A percentile compares a stretch with the other conserved stretches of the same genome.
Conservation (phyloP, 192 early-diverging fungal genomes). For the Podila clonocystis region DNA sequence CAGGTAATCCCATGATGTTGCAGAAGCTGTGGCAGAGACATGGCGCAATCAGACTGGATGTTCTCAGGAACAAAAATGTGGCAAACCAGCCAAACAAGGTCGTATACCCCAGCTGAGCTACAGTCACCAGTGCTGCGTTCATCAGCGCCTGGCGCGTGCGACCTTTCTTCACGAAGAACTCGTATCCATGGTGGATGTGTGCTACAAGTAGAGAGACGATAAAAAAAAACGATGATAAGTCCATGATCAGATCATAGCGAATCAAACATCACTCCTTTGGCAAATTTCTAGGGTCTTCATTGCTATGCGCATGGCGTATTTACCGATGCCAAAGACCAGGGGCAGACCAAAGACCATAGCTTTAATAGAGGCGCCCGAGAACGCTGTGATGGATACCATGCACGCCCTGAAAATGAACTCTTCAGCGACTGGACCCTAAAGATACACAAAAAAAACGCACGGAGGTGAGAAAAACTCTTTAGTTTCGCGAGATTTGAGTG, state of each 20-base stretch:
- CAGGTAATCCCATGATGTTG: constrained; percentile 83
- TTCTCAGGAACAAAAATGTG: constrained; percentile 70
- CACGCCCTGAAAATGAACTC: constrained; percentile 81
- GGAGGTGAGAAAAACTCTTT: no score
- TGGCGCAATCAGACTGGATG: constrained; percentile 61
- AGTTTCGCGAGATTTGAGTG: no score
- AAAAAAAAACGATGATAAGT: not conserved
- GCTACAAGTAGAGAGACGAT: constrained; percentile 44
- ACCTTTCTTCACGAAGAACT: constrained; percentile 57
- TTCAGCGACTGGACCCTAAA: constrained; percentile 76
- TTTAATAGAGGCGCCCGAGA: constrained; percentile 42
- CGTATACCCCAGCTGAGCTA: constrained; percentile 78
- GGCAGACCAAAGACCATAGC: constrained; percentile 67
- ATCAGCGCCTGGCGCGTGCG: constrained; percentile 48
- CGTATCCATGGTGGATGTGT: constrained; percentile 76
- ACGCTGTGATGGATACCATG: constrained; percentile 64
- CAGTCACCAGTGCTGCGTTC: constrained; percentile 34
- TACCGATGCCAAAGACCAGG: constrained; percentile 81
- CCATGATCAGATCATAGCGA: not conserved
- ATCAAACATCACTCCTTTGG: no score
- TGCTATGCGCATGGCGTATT: not conserved
- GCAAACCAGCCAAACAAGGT: constrained; percentile 85
- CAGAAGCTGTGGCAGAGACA: constrained; percentile 76
- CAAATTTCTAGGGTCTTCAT: no score
- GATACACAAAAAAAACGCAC: constrained; percentile 35